phyloP scores from a whole-genome alignment of 2,329 filamentous ascomycete species.

The Clarireedia paspali region DNA sequence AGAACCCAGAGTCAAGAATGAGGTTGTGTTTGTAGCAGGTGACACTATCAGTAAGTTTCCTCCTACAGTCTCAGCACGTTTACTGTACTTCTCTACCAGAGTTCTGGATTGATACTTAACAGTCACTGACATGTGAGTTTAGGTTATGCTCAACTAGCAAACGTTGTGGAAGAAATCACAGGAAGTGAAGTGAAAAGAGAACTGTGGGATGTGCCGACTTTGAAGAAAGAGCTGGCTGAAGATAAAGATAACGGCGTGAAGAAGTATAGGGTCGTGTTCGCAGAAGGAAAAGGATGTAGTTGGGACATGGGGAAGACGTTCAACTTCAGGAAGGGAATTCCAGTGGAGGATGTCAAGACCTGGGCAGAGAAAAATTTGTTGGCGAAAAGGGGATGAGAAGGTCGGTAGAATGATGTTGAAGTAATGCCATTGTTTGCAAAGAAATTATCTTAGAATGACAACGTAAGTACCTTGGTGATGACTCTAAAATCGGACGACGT shows the following conservation, averaged over 20 bases:
- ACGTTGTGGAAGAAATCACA: constrained; percentile 40
- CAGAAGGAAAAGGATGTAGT: constrained; percentile 46
- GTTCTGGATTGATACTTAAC: too few species aligned
- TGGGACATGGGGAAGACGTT: constrained; percentile 49
- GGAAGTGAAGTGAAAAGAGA: constrained; percentile 35
- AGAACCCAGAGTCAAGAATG: constrained; percentile 27
- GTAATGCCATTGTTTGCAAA: too few species aligned
- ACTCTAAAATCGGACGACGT: too few species aligned
- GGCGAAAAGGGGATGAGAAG: too few species aligned
- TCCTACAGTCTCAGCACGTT: not conserved
- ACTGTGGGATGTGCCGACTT: not conserved
- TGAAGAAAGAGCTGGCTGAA: constrained; percentile 40
- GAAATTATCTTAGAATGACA: too few species aligned
- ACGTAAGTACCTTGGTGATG: too few species aligned
- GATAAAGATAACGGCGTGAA: constrained; percentile 38
- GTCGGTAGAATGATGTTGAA: too few species aligned
- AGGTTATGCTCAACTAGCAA: constrained; percentile 43
- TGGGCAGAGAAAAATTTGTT: not conserved
- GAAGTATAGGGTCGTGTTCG: constrained; percentile 57
- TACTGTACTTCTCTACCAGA: not conserved
- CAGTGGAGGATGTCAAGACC: constrained; percentile 24
- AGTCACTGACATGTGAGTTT: too few species aligned
- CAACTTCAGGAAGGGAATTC: constrained; percentile 42
- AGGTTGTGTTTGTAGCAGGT: constrained; percentile 50
- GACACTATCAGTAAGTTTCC: constrained; percentile 43